Base-by-base conservation (phyloP, 345 rosid genomes). In the Eutrema yunnanense region DNA sequence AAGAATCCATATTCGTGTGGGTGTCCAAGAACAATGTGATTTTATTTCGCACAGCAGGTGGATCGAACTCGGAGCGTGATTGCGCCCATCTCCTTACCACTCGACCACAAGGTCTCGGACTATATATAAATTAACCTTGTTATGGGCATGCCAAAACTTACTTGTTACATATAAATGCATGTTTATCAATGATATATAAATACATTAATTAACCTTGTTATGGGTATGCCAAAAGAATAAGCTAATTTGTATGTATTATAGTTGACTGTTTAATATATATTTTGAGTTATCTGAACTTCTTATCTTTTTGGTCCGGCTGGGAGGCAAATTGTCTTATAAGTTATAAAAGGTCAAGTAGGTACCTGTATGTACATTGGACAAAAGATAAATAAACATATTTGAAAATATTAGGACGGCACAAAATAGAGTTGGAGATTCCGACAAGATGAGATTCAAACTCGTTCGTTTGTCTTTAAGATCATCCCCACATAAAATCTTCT, bases 401-500 rank as follows among this genome's bases (percentile, higher is more conserved):
- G 16, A 74, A 26, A 22, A 33, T 59, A 40, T 9, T 69, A 69
- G 79, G 79, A 56, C 79, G 79, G 79, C 79, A 13, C 22, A 8
- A 22, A 63, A 62, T 9, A 60, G 60, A 76, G 79, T 76, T 76
- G 79, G 71, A 57, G 71, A 76, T 69, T 56, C 79, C 79, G 79
- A 76, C 79, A 76, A 76, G 79, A 69, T 76, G 79, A 69, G 79
- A 76, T 69, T 76, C 60, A 76, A 73, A 76, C 75, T 76, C 61
- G 11, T 55, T 67, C 65, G 57, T 69, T 62, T 76, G 75, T 76
- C 79, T 69, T 76, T n/a, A 69, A 55, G 47, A 76, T 76, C 75
- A 76, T 63, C 66, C 75, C 33, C 54, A 69, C 75, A 69, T 4
- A 69, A 69, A 37, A 69, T 76, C 74, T 62, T 76, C 47, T 69